Evolutionary conservation across 768 basidiomycete genomes (phyloP), one percentile per base, ranked within the genome.

Genomic region (Leccinum subtestaceum): DNA sequence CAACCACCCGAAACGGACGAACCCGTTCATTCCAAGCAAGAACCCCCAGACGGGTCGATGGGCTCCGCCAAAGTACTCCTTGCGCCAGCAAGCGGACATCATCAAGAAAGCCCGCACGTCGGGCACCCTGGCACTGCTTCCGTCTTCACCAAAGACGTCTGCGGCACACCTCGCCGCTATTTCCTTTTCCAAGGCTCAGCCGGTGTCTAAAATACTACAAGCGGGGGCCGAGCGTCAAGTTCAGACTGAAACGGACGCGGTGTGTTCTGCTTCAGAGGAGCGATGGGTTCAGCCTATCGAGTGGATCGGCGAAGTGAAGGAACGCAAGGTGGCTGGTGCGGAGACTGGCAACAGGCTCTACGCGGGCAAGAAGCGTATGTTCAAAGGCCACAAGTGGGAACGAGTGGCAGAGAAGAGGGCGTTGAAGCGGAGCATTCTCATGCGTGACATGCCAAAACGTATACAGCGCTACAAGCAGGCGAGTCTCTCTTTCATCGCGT

Each of bases 321-420:
- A 74, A 56, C 80, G 77, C 69, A 70, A 68, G 43, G 75, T 76
- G 31, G 68, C 76, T 57, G 83, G 87, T 57, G 74, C 81, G 53
- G 78, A 86, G 59, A 66, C 79, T 65, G 87, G 88, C 36, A 80
- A 81, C 62, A 80, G 83, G 56, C 73, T 93, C 64, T 94, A 93
- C 63, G 84, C 86, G 10, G 85, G 80, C 58, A 89, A 82, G 82
- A 88, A 85, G 79, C 78, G 81, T 61, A 93, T 93, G 91, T 93
- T 94, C 84, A 94, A 93, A 79, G 91, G 91, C n/a, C 91, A 93
- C 79, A 88, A 83, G 65, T 92, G 88, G 87, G 88, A 93, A 75
- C 82, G 89, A 36, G 69, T 75, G 63, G 78, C 77, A 63, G 78
- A 76, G 57, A 77, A 78, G 67, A 77, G 76, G 63, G 71, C 75